These are phyloP conservation scores for Vigna mungo DNA, from an alignment of 306 rosid species.

Conservation along the genomic window DNA sequence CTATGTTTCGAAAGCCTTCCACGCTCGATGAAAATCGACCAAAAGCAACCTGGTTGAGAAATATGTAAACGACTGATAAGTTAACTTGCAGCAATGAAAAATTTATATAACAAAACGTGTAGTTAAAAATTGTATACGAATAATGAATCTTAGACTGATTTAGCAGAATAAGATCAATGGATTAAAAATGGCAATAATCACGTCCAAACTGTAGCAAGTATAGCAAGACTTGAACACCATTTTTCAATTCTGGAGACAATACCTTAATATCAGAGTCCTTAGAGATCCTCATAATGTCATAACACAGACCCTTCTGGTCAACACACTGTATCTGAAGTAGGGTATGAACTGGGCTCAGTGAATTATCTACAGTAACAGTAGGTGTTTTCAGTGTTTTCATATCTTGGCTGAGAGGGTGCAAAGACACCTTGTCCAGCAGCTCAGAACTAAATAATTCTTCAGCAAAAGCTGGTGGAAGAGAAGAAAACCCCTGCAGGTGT, in stretches of 20 bases:
- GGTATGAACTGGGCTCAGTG: conserved; percentile 77
- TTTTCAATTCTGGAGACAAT: conserved; percentile 33
- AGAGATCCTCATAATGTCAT: conserved; percentile 84
- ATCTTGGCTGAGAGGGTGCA: conserved; percentile 58
- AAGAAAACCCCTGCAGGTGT: conserved; percentile 67
- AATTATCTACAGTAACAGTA: conserved; percentile 65
- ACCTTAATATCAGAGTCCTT: conserved; percentile 88
- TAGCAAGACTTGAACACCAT: neutral
- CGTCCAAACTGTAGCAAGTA: neutral
- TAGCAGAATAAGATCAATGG: conserved; percentile 23
- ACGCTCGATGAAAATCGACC: conserved; percentile 70
- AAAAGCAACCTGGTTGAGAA: conserved; percentile 62
- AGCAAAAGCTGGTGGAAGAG: conserved; percentile 75
- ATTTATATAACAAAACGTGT: neutral
- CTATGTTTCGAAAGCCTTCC: conserved; percentile 69
- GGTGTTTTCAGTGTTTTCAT: conserved; percentile 58
- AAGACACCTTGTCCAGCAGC: conserved; percentile 53
- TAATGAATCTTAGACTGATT: conserved; percentile 34
- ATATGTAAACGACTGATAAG: conserved; percentile 8
- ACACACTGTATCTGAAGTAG: conserved; percentile 81
- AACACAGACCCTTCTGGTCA: conserved; percentile 80
- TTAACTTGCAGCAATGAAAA: conserved; percentile 1
- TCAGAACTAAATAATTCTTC: conserved; percentile 71
- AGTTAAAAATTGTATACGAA: conserved; percentile 3
- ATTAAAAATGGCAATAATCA: neutral